Base-by-base conservation (phyloP, 139 green algal species). In the Coccomyxa sp. region DNA sequence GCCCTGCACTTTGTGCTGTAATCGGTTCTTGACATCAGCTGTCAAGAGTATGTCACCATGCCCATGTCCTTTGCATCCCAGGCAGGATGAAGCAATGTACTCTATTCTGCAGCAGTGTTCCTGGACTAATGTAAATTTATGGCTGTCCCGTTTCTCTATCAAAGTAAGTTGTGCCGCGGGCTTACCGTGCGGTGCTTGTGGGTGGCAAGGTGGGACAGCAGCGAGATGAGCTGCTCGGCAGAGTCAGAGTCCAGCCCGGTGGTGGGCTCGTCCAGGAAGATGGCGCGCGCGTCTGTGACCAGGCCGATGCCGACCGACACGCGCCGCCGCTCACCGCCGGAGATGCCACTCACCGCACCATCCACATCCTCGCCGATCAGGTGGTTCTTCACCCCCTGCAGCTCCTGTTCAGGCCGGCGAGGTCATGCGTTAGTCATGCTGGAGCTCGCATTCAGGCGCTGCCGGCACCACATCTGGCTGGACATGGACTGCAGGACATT, bases 211-310 rank as follows among this genome's bases (percentile, higher is more conserved):
- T 77, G 71, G 23, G 71, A 77, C 71, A 77, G 71, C 71, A 77
- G 71, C 23, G 27, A 18, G 27, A 77, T 77, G 71, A 77, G 71
- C 71, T 31, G 27, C 71, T 77, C 71, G 14, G 71, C 71, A n/a
- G 23, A 38, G 27, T 77, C 71, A 1, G 27, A 51, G 71, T 77
- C 71, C 30, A 95, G 86, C 0, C 92, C 91, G 27, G 83, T 92
- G 21, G 91, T 93, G 0, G 91, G 90, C 79, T 96, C 93, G 77
- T 95, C 92, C 84, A 96, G 68, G 77, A 96, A 94, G 14, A 96
- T 86, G 15, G 93, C 76, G 0, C 30, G 11, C 45, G 93, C 88
- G 82, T 90, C 85, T 82, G 90, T 95, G 16, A 96, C 89, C 31
- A 96, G 85, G 82, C 95, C 93, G 0, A 96, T 86, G 63, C 93